Evolutionary conservation across 1,284 basidiomycete genomes (phyloP), one percentile per base, ranked within the genome.

Genomic region (Trichosporon faecale): DNA sequence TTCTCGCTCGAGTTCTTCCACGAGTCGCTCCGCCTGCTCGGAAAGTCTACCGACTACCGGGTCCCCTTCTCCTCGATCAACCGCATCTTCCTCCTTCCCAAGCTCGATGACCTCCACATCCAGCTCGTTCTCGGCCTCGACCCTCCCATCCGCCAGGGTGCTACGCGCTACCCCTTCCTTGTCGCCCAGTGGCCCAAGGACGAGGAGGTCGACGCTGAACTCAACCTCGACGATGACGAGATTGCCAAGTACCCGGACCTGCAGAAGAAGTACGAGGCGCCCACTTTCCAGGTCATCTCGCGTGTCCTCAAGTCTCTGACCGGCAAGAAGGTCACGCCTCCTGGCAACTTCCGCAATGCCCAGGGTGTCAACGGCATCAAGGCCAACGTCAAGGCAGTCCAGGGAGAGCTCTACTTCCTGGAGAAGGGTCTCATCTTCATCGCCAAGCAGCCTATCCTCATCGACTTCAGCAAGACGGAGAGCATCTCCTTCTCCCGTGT

Each of bases 1-100:
- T 98, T 96, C 84, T 95, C 98, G 77, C 91, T 99, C 82, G 97
- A 99, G 84, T 95, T 99, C 90, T 98, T 94, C 87, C 89, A 90
- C 52, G 92, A 94, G 64, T 98, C 96, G 84, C 84, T 99, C 77
- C 91, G 97, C 55, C 85, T 99, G 35, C 91, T 95, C 52, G 97
- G 97, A 72, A 98, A 98, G 85, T 98, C 94, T 2, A 99, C 99
- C 85, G 97, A 99, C 84, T 99, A 99, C 88, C 97, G 98, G 85
- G 93, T 99, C 70, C 88, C 94, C 31, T 98, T 96, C 84, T 88
- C 88, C 55, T 93, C 91, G 73, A 95, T 99, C 76, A 91, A 92
- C 61, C 89, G 90, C 73, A 86, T 99, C 25, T 99, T 99, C 87
- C 87, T 99, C 23, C 86, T 99, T 3, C 97, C 97, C 35, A 96